Conservation (phyloP, 768 basidiomycete species). For the Kwoniella pini region DNA sequence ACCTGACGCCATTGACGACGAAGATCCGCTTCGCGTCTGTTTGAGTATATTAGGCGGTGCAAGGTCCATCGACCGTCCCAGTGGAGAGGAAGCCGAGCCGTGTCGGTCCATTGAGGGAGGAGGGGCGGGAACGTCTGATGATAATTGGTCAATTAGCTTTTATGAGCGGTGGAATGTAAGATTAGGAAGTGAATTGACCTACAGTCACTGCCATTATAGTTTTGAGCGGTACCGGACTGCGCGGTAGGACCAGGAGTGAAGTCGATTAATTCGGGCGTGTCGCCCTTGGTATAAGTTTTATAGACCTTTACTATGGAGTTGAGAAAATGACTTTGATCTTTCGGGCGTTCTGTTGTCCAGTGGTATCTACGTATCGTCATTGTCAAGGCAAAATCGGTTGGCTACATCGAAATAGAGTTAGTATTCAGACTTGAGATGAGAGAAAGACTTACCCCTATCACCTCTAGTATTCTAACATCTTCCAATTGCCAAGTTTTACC, state of each 20-base stretch:
- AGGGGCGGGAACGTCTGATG: constrained; percentile 3
- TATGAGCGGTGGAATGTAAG: too few relatives aligned
- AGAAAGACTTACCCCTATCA: constrained; percentile 63
- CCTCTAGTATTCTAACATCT: constrained; percentile 78
- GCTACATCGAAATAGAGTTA: constrained; percentile 17
- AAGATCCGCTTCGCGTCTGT: constrained; percentile 35
- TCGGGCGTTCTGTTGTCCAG: constrained; percentile 78
- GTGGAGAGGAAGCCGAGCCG: constrained; percentile 21
- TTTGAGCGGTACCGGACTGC: constrained; percentile 8
- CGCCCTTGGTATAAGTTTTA: constrained; percentile 49
- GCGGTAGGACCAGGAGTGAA: constrained; percentile 24
- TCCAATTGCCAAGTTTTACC: constrained; percentile 92
- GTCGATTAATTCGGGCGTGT: constrained; percentile 48
- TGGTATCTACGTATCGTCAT: constrained; percentile 78
- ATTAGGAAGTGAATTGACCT: not conserved
- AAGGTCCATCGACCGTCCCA: constrained; percentile 23
- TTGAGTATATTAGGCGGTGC: constrained; percentile 27
- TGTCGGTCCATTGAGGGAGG: constrained; percentile 18
- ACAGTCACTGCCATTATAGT: constrained; percentile 17
- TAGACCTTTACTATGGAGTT: constrained; percentile 63
- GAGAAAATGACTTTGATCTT: constrained; percentile 75
- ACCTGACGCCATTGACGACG: constrained; percentile 34
- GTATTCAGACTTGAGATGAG: not conserved
- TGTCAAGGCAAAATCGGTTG: constrained; percentile 68
- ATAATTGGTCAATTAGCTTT: too few relatives aligned